A percentile compares a stretch with the other conserved stretches of the same genome.
phyloP scores from a whole-genome alignment of 2,329 filamentous ascomycete genomes.

The Pezicula radicicola region DNA sequence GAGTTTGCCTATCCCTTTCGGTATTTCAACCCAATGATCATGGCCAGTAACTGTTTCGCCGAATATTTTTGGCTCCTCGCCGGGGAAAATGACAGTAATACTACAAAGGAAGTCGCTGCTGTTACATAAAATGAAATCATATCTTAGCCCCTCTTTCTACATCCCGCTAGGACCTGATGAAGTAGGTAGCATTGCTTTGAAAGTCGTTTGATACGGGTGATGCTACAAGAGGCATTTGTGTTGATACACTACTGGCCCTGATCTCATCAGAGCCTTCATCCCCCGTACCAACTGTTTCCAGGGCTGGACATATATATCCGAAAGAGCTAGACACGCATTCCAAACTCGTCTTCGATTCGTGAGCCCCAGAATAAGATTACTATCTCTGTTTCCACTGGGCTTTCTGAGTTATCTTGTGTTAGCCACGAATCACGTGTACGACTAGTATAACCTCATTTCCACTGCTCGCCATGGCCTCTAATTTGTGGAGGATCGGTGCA shows the following conservation, averaged over 20 bases:
- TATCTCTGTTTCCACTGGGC: not conserved
- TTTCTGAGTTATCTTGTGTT: not conserved
- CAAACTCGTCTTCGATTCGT: slow-evolving; percentile 1
- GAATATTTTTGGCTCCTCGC: no score
- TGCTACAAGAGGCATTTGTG: slow-evolving; percentile 9
- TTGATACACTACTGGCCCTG: not conserved
- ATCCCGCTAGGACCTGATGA: slow-evolving; percentile 4
- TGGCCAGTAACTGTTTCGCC: no score
- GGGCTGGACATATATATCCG: not conserved
- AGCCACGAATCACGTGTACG: no score
- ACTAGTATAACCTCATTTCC: no score
- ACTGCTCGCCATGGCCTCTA: no score
- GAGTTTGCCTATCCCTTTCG: no score
- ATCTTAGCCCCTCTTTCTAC: slow-evolving; percentile 2
- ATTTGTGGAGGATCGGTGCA: no score
- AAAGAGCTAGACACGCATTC: not conserved
- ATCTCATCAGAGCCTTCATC: not conserved
- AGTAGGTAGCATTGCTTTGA: not conserved
- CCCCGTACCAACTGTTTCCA: not conserved
- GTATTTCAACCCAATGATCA: no score
- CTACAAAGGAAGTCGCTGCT: slow-evolving; percentile 3
- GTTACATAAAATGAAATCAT: slow-evolving; percentile 6
- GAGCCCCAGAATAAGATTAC: slow-evolving; percentile 1
- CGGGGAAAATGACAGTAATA: not conserved
- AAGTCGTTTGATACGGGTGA: slow-evolving; percentile 2